Percentiles rank a stretch among this genome's conserved stretches.
phyloP scores from a whole-genome alignment of 805 yeast genomes.

The Dipodascus geniculatus region DNA sequence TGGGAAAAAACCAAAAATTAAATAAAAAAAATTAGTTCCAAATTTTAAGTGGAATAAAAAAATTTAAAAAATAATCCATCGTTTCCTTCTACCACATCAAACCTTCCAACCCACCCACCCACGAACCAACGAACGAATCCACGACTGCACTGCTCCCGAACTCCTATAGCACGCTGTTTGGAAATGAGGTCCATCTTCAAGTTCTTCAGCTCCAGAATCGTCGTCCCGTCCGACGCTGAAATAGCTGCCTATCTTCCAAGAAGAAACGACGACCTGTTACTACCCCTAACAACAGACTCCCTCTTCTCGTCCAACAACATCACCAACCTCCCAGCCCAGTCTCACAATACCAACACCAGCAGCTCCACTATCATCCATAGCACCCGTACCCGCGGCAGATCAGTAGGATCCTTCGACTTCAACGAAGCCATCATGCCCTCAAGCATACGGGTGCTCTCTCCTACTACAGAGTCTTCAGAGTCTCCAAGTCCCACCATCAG shows the following conservation, averaged over 20 bases:
- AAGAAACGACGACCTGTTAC: not conserved
- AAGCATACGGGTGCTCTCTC: not conserved
- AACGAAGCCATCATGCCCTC: not conserved
- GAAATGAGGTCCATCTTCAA: not conserved
- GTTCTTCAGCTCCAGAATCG: not conserved
- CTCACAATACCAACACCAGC: not conserved
- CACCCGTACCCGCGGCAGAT: not conserved
- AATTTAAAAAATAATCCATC: not conserved
- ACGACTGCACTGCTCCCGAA: too few species aligned
- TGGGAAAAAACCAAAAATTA: not conserved
- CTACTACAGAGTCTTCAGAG: not conserved
- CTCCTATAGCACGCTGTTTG: too few species aligned
- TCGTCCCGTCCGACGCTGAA: not conserved
- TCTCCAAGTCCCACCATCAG: not conserved
- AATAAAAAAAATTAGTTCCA: too few species aligned
- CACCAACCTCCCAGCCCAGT: not conserved
- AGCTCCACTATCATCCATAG: not conserved
- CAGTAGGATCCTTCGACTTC: not conserved
- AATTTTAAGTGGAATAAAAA: too few species aligned
- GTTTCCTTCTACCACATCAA: not conserved
- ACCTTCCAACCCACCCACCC: not conserved
- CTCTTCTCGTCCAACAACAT: not conserved
- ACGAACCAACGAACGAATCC: too few species aligned
- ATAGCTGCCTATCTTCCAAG: not conserved
- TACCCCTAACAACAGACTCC: not conserved